Conservation (phyloP, 768 basidiomycete genomes). For the Amylocystis lapponica region DNA sequence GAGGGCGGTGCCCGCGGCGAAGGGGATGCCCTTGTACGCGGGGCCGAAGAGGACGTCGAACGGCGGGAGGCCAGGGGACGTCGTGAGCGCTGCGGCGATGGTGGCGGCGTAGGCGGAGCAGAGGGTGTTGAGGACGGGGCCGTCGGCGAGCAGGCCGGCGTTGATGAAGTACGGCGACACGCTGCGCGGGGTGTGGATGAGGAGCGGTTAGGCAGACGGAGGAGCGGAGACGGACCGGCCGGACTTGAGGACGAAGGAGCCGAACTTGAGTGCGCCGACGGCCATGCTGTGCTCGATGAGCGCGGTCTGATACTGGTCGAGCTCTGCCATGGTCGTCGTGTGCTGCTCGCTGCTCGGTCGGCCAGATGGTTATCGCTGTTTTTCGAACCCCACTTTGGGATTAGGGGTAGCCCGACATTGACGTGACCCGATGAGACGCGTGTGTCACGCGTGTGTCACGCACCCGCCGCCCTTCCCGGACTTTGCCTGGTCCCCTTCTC, state of each 20-base stretch:
- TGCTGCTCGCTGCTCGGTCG: no score
- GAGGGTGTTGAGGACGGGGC: slow-evolving; percentile 70
- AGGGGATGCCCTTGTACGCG: slow-evolving; percentile 95
- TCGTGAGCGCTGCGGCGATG: slow-evolving; percentile 50
- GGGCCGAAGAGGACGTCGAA: slow-evolving; percentile 93
- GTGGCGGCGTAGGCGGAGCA: slow-evolving; percentile 81
- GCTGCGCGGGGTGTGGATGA: slow-evolving; percentile 32
- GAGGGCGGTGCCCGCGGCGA: slow-evolving; percentile 81
- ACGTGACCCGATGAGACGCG: no score
- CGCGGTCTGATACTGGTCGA: slow-evolving; percentile 51
- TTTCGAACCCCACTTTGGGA: no score
- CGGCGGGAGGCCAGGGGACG: slow-evolving; percentile 25
- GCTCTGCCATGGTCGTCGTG: slow-evolving; percentile 15
- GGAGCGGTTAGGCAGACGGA: background rate
- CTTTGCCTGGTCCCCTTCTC: no score
- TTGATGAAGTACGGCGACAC: slow-evolving; percentile 98
- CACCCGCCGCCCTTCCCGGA: no score
- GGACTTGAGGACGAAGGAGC: slow-evolving; percentile 89
- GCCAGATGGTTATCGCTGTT: no score
- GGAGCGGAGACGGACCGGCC: slow-evolving; percentile 60
- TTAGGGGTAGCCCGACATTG: no score
- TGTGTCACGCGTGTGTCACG: no score
- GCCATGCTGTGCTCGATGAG: slow-evolving; percentile 66
- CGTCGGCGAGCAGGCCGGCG: slow-evolving; percentile 81
- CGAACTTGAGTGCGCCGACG: slow-evolving; percentile 80